Base-by-base conservation (phyloP, 768 basidiomycete genomes). In the Amanita polypyramis region DNA sequence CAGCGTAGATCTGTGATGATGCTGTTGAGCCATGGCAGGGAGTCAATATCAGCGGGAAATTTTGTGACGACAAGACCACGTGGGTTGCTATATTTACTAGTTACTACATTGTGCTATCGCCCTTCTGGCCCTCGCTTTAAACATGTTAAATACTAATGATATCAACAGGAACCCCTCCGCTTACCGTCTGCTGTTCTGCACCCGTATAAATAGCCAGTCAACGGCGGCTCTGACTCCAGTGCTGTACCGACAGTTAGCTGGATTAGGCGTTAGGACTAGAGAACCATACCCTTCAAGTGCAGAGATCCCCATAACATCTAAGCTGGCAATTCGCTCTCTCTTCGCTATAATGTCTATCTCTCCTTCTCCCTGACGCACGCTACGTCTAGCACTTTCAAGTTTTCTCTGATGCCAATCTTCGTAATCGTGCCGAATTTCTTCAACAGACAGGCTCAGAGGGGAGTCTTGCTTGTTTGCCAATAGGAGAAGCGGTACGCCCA, bases 401-500 rank as follows among this genome's bases (percentile, higher is more conserved):
- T 82, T 80, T 41, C 78, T 72, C 57, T 86, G 82, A 58, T 87
- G 77, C 87, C 90, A 92, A 40, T 82, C 82, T 61, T 91, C 86
- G 51, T 90, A 91, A 61, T 86, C 81, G 51, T 92, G 84, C 17
- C 93, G 70, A 41, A 99, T 93, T 52, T 97, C 91, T 43, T 91
- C 83, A 0, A 93, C 88, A 0, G 89, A 85, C 27, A 97, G 70
- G 54, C 85, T 85, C 14, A 70, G 64, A 0, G 85, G 82, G 2
- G 75, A 79, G 55, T 98, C 96, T 62, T 97, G 95, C 62, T 99
- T 98, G 68, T 98, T 98, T 21, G 94, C 96, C 14, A 97, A 75
- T 8, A 99, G 79, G 5, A 99, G 72, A 2, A 96, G 74, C 0
- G 95, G 96, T 1, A 97, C 77, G 43, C 85, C 84, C 20, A 97